A percentile compares a stretch with the other conserved stretches of the same genome.
Conservation (phyloP, 768 basidiomycete genomes). For the Trametes cinnabarina region DNA sequence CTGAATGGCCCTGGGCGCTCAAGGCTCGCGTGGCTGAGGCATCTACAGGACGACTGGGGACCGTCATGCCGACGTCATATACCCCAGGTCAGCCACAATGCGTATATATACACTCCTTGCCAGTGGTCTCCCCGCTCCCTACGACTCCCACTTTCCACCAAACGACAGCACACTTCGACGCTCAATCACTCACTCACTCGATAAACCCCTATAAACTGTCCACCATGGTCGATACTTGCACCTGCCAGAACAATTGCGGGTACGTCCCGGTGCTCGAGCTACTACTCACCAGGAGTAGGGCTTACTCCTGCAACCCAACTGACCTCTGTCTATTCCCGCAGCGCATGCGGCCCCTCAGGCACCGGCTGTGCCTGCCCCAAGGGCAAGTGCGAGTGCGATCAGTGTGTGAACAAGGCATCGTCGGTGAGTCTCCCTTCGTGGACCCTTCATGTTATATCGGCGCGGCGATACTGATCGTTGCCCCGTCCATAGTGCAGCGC, state of each 20-base stretch:
- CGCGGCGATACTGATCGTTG: not conserved
- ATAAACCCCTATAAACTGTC: not conserved
- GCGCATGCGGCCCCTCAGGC: slow-evolving; percentile 32
- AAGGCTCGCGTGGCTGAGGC: not conserved
- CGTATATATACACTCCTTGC: not conserved
- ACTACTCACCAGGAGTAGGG: too few species aligned
- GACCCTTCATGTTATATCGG: too few species aligned
- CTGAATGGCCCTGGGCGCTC: not conserved
- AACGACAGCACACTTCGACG: too few species aligned
- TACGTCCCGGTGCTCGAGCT: slow-evolving; percentile 8
- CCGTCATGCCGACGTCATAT: not conserved
- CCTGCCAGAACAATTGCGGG: slow-evolving; percentile 31
- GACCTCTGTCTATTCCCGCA: slow-evolving; percentile 2
- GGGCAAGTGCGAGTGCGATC: slow-evolving; percentile 30
- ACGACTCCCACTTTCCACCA: not conserved
- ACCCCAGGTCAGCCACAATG: not conserved
- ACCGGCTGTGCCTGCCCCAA: slow-evolving; percentile 33
- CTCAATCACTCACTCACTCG: not conserved
- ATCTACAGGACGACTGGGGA: not conserved
- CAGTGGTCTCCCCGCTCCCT: not conserved
- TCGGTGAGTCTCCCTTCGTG: slow-evolving; percentile 14
- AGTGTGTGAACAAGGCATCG: slow-evolving; percentile 31
- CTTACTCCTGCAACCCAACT: too few species aligned
- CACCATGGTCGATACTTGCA: slow-evolving; percentile 29
- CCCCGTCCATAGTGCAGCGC: not conserved